Conservation (phyloP, 768 basidiomycete genomes). For the Tulasnella calospora region DNA sequence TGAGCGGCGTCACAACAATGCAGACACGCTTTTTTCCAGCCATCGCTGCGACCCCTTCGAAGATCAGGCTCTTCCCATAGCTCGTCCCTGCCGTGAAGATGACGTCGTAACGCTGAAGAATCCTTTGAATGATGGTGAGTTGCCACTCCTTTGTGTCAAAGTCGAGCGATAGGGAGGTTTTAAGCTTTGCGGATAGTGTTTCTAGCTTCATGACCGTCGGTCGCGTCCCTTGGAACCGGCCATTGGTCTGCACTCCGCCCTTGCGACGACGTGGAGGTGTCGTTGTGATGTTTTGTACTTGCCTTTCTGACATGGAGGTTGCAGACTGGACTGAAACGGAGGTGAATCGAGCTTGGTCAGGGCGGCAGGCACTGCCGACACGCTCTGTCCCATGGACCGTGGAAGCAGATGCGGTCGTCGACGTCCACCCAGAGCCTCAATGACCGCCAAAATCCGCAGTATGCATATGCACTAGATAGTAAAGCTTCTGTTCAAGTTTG, state of each 20-base stretch:
- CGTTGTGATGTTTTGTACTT: background rate
- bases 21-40: no score
- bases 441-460: background rate
- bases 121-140: no score
- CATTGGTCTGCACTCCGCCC: background rate
- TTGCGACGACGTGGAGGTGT: background rate
- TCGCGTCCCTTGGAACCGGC: background rate
- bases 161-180: no score
- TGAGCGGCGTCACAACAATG: no score
- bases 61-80: no score
- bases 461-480: background rate
- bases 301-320: constrained; percentile 26
- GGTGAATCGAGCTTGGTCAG: background rate
- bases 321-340: constrained; percentile 24
- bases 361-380: background rate
- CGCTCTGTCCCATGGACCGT: background rate
- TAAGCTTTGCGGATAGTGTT: no score
- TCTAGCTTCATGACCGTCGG: background rate
- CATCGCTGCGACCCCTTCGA: no score
- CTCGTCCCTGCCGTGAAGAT: no score
- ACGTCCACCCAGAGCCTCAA: background rate
- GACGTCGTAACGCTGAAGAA: no score
- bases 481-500: background rate
- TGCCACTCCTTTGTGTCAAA: no score
- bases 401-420: background rate